Base-by-base conservation (phyloP, 305 asterid species). In the Rubia balearica region DNA sequence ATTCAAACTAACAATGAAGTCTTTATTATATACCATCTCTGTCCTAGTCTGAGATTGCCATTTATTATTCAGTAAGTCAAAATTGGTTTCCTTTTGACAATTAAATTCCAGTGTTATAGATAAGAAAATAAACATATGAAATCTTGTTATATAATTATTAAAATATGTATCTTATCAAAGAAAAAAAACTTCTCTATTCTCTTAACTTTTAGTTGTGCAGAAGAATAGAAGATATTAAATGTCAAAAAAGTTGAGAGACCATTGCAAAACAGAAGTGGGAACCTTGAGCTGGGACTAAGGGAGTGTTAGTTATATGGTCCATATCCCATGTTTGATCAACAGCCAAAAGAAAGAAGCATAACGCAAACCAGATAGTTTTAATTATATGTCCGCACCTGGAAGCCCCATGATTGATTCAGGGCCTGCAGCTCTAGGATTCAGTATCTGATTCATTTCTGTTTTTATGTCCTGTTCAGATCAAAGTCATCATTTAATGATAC, bases 361-460 rank as follows among this genome's bases (percentile, higher is more conserved):
- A 46, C 70, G 68, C 22, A 38, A 30, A 30, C 33, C 33, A 30
- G 3, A 30, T 30, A 1, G 33, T 30, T 30, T 30, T 30, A 30
- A 30, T 1, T 30, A 46, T 46, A 46, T 46, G 16, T 48, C n/a
- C 19, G 8, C 89, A 90, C 99, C 99, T 63, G 90, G 95, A 67
- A 90, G 88, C 73, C 99, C 99, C 72, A 87, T 88, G 73, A 92
- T 79, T 61, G 99, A 92, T 75, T 92, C 99, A 38, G 96, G 79
- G 46, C 95, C 97, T 24, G 85, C 88, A 72, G 83, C 86, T 83
- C 96, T 81, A 22, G 91, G 95, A 74, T 92, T 95, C 83, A 87
- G 74, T 48, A 90, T 83, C 14, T 91, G 89, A 83, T 91, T 95
- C 88, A 89, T 86, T 75, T 95, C 99, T 40, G 95, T 56, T 80